Evolutionary conservation across 1,284 basidiomycete genomes (phyloP), one percentile per base, ranked within the genome.

Genomic region (Athelia psychrophila): DNA sequence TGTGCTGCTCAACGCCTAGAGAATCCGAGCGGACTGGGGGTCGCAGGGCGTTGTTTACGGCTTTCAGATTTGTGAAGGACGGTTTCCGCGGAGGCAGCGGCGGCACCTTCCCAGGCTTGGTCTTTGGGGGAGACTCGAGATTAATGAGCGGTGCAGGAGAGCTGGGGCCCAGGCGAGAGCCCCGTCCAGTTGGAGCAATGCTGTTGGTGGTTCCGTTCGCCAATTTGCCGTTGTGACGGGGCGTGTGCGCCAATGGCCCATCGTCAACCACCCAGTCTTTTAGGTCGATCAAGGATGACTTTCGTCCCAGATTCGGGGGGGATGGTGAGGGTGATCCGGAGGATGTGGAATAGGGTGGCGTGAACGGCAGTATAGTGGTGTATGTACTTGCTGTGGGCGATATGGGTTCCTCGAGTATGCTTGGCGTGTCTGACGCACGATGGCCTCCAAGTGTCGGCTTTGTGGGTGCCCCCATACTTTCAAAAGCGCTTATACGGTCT

Each of bases 211-310:
- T 59, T 42, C 55, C 52, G 47, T 58, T 52, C 40, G 58, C 44
- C 53, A 8, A 16, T 42, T 42, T 42, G 20, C 38, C 38, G 20
- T 42, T 42, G 8, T 8, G 44, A n/a, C 44, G 44, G 8, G 44
- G 22, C 6, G 44, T n/a, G n/a, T 59, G 64, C 50, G 60, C 68
- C 40, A 67, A 58, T 50, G 75, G 69, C 6, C 79, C 81, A 58
- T 86, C 84, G 48, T 86, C 86, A 51, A 88, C 71, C 51, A 87
- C 77, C 86, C 87, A 89, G 62, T 89, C 86, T 56, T 79, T 80
- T 53, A 90, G 73, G 68, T 90, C 87, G 56, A 88, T 78, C 51
- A 87, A 70, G 32, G 88, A 88, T 1, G 81, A 73, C 59, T 78
- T 83, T 42, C 78, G 70, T 36, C 76, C 76, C 15, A 85, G 67